Evolutionary conservation across 163 green algal species (phyloP).

Genomic region (Scenedesmus sp.): DNA sequence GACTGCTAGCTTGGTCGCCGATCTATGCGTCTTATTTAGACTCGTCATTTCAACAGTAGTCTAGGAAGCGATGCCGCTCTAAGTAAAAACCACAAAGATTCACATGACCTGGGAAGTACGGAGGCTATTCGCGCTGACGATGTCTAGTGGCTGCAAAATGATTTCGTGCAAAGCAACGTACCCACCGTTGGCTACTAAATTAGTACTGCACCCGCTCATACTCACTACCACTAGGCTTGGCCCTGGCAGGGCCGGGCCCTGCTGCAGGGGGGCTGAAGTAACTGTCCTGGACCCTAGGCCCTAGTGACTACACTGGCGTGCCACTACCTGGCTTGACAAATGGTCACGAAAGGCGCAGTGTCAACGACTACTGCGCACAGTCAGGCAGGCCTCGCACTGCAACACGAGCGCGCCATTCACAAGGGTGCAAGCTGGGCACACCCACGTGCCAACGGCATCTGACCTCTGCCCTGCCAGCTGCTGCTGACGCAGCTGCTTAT

Average conservation of each 20-base stretch:
- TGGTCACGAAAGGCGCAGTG: background rate
- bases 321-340: background rate
- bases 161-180: background rate
- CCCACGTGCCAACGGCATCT: background rate
- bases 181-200: background rate
- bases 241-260: background rate
- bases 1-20: background rate
- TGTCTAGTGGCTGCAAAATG: background rate
- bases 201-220: background rate
- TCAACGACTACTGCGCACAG: background rate
- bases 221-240: background rate
- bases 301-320: background rate
- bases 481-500: constrained; percentile 39
- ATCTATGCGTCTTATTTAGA: background rate
- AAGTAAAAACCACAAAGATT: background rate
- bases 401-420: background rate
- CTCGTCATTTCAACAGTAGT: background rate
- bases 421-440: constrained; percentile 19
- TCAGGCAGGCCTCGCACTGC: constrained; percentile 36
- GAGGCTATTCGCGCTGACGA: background rate
- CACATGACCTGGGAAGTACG: background rate
- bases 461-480: background rate
- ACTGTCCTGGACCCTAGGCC: background rate
- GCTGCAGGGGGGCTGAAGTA: background rate
- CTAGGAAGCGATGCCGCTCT: background rate